phyloP scores from a whole-genome alignment of 2,329 filamentous ascomycete genomes.

The Colletotrichum abscissum region DNA sequence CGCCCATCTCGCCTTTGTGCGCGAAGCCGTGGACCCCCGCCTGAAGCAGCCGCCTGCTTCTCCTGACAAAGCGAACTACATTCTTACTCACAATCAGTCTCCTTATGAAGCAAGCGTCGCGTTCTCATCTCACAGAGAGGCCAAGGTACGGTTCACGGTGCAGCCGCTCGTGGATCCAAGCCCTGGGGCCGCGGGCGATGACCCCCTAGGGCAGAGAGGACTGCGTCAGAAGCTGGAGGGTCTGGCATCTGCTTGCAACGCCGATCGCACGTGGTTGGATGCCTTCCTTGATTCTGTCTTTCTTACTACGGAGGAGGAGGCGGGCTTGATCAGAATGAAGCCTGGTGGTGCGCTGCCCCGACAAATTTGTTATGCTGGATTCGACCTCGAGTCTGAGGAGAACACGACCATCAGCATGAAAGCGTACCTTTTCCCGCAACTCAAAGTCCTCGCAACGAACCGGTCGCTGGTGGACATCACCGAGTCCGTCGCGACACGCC shows the following conservation, averaged over 20 bases:
- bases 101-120: conserved; percentile 23
- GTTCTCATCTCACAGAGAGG: neutral
- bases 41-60: conserved; percentile 17
- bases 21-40: neutral
- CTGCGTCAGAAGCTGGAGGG: conserved; percentile 16
- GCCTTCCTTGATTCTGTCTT: conserved; percentile 11
- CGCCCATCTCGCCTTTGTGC: conserved; percentile 19
- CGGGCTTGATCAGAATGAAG: neutral
- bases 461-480: neutral
- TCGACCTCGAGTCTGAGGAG: conserved; percentile 18
- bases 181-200: neutral
- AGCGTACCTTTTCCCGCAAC: conserved; percentile 23
- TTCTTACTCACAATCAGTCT: conserved; percentile 12
- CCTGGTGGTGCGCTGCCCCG: neutral
- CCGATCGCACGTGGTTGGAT: conserved; percentile 11
- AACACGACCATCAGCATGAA: conserved; percentile 15
- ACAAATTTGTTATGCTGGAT: conserved; percentile 11
- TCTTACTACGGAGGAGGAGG: conserved; percentile 7
- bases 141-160: conserved; percentile 21
- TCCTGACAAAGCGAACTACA: conserved; percentile 6
- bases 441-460: conserved; percentile 16
- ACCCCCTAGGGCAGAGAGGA: conserved; percentile 8
- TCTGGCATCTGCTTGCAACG: conserved; percentile 5
- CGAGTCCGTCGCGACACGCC: neutral
- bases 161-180: conserved; percentile 6